Evolutionary conservation across 139 green algal species (phyloP).

Genomic region (Chlamydomonas sp.): DNA sequence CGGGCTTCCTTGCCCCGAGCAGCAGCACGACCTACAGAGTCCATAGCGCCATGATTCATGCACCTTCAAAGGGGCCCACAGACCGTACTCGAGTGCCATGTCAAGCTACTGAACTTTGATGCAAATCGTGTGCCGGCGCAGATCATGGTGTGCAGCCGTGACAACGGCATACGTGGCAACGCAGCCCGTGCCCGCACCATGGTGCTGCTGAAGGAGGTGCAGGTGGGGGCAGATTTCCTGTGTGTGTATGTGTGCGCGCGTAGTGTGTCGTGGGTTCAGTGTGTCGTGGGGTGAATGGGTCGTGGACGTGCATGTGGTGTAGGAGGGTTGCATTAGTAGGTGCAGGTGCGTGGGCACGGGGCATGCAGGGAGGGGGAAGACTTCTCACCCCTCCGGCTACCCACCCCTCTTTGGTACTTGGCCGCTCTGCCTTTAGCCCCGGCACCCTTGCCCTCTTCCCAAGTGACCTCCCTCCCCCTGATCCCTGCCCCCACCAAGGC

Average conservation of each 20-base stretch:
- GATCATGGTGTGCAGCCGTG: slow-evolving; percentile 31
- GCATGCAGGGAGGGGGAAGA: no score
- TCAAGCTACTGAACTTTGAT: background rate
- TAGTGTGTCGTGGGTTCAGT: background rate
- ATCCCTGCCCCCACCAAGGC: background rate
- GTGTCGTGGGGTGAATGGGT: background rate
- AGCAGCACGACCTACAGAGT: no score
- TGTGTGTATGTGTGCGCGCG: background rate
- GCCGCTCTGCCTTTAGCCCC: background rate
- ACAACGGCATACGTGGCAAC: slow-evolving; percentile 19
- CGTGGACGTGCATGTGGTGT: background rate
- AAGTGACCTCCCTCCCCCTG: background rate
- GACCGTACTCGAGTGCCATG: no score
- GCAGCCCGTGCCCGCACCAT: slow-evolving; percentile 1
- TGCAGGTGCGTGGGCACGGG: no score
- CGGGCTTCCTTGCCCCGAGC: no score
- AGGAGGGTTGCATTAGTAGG: no score
- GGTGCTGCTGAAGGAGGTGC: slow-evolving; percentile 36
- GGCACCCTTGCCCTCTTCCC: background rate
- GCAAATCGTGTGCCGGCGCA: background rate
- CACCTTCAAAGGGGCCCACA: no score
- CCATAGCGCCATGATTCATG: no score
- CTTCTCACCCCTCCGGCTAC: no score
- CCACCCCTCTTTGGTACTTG: no score
- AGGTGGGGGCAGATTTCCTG: background rate